Percentiles rank a stretch among this genome's conserved stretches.
These are phyloP conservation scores for Pseudodiploospora longispora DNA, from an alignment of 2,329 filamentous ascomycete species.

Conservation along the genomic window DNA sequence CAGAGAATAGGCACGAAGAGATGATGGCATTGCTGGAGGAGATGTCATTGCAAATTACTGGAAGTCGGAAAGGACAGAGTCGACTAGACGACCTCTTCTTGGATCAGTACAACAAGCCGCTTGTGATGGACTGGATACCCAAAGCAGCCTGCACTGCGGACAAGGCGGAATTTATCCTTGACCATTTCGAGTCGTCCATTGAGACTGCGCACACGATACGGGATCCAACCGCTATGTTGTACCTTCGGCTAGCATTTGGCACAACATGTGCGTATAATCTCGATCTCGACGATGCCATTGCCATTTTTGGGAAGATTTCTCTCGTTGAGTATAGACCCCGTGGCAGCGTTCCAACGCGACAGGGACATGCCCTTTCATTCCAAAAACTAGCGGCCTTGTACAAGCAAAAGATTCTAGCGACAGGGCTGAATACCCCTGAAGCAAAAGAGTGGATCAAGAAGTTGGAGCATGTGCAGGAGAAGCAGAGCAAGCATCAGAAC, in stretches of 20 bases:
- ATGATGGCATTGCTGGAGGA: constrained; percentile 27
- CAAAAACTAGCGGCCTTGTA: constrained; percentile 31
- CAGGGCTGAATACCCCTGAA: constrained; percentile 17
- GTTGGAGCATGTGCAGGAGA: constrained; percentile 26
- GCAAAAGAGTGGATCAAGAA: constrained; percentile 25
- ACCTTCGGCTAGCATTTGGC: constrained; percentile 29
- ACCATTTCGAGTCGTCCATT: constrained; percentile 23
- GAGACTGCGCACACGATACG: constrained; percentile 24
- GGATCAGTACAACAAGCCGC: constrained; percentile 22
- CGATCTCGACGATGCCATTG: constrained; percentile 25
- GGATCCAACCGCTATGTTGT: constrained; percentile 28
- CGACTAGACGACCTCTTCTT: constrained; percentile 29
- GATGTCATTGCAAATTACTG: constrained; percentile 19
- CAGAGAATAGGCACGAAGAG: constrained; percentile 26
- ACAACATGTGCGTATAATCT: constrained; percentile 26
- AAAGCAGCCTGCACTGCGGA: constrained; percentile 29
- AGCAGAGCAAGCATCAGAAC: constrained; percentile 30
- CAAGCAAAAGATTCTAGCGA: constrained; percentile 24
- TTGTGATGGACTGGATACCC: constrained; percentile 32
- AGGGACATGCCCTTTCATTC: constrained; percentile 32
- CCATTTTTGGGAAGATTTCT: constrained; percentile 28
- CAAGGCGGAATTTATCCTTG: constrained; percentile 21
- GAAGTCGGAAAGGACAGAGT: constrained; percentile 15
- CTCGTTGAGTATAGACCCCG: constrained; percentile 29
- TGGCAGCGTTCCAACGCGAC: constrained; percentile 30